Base-by-base conservation (phyloP, 108 stramenopile species). In the Pseudonitzschia multiseries region DNA sequence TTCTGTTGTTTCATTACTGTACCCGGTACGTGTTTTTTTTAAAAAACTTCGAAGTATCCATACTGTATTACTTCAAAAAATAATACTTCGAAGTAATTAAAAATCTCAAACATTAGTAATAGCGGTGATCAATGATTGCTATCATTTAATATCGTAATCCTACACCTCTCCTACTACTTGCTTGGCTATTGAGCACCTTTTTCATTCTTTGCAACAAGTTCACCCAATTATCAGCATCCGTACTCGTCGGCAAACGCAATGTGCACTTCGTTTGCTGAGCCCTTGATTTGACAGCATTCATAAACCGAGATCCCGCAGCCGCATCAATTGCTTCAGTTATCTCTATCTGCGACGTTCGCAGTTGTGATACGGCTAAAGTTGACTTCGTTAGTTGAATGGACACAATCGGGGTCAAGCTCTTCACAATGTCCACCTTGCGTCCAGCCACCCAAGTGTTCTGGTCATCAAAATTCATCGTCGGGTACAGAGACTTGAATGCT, bases 281-380 rank as follows among this genome's bases (percentile, higher is more conserved):
- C 71, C 20, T 50, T 68, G 71, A 41, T 72, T 72, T 72, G 43
- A 72, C 69, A 18, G 71, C 77, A 4, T 78, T 78, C 77, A 78
- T 68, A 31, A 78, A 78, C 0, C 66, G 43, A 54, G 71, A 70
- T 40, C 71, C 46, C n/a, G 65, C 75, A 42, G 44, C 57, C 0
- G 17, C n/a, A 0, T 41, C 31, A 42, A 15, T 57, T 24, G 67
- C 71, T 56, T 72, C 77, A 10, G 46, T 46, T 32, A 72, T 56
- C 54, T 68, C 57, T 8, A 78, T 15, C 10, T 71, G 71, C 22
- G 52, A 27, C 27, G 72, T 59, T 24, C 69, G 77, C 53, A 72
- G 52, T 33, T 44, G 62, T n/a, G 68, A 44, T 44, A 76, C 24
- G 1, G 46, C 4, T 31, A 76, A 24, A 0, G 68, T 63, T n/a